Conservation (phyloP, 495 filamentous ascomycete species). For the Trypethelium eluteriae region DNA sequence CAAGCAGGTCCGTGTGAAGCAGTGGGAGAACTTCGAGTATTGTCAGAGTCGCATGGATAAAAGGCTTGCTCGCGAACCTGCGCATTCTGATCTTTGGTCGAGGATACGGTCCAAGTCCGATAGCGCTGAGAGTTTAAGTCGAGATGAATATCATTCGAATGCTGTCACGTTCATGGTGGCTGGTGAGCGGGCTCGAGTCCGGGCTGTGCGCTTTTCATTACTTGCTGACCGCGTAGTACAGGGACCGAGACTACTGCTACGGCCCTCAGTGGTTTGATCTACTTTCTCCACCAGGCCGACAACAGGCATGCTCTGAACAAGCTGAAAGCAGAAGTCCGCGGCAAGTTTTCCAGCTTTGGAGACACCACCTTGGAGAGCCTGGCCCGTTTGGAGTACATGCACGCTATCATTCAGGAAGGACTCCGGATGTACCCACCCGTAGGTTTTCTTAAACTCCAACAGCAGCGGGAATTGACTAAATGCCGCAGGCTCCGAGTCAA, state of each 20-base stretch:
- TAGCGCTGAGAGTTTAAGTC: constrained; percentile 7
- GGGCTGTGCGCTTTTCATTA: constrained; percentile 9
- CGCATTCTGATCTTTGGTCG: constrained; percentile 9
- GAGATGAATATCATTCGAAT: constrained; percentile 9
- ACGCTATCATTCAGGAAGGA: constrained; percentile 26
- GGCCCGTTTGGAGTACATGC: constrained; percentile 23
- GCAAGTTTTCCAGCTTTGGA: constrained; percentile 9
- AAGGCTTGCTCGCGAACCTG: constrained; percentile 8
- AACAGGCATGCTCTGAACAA: constrained; percentile 14
- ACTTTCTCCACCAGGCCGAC: constrained; percentile 18
- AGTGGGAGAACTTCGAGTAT: constrained; percentile 12
- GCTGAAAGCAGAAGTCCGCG: constrained; percentile 22
- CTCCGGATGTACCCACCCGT: constrained; percentile 30
- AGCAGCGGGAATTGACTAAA: not conserved
- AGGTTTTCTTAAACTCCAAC: constrained; percentile 4
- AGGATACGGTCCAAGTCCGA: constrained; percentile 9
- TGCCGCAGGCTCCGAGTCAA: not conserved
- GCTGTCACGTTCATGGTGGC: constrained; percentile 10
- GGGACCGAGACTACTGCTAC: constrained; percentile 29
- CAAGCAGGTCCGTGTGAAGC: constrained; percentile 9
- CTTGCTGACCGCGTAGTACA: constrained; percentile 11
- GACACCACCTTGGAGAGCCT: constrained; percentile 22
- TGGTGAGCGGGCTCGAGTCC: constrained; percentile 7
- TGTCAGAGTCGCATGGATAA: constrained; percentile 8
- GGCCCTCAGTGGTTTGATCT: constrained; percentile 21